Evolutionary conservation across 2,329 filamentous ascomycete species (phyloP).

Genomic region (Colletotrichum tropicale): DNA sequence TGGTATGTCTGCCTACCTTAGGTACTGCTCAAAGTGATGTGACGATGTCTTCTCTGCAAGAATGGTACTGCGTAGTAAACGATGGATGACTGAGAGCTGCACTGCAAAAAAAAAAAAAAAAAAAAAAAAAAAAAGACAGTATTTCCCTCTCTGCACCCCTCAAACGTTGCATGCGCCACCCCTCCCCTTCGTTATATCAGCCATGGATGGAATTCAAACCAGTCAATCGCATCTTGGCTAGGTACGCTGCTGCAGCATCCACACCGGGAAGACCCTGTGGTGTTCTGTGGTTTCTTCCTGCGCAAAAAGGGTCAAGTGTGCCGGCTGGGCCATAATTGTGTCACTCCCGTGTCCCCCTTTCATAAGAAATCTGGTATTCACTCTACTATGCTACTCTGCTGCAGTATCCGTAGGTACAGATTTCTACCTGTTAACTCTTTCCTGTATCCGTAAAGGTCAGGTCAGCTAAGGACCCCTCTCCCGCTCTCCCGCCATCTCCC

Average conservation of each 20-base stretch:
- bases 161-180: background rate
- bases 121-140: background rate
- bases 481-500: background rate
- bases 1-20: background rate
- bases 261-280: background rate
- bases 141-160: background rate
- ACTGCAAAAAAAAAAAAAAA: background rate
- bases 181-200: background rate
- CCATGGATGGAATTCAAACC: background rate
- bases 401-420: background rate
- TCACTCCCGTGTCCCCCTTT: slow-evolving; percentile 20
- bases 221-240: slow-evolving; percentile 1
- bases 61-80: background rate
- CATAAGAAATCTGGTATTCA: slow-evolving; percentile 7
- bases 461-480: background rate
- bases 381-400: background rate
- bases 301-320: slow-evolving; percentile 2
- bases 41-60: background rate
- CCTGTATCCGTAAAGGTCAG: background rate
- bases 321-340: slow-evolving; percentile 17
- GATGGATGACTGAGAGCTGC: background rate
- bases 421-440: background rate
- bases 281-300: background rate
- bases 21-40: background rate
- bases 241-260: background rate